Evolutionary conservation across 2,329 filamentous ascomycete species (phyloP).

Genomic region (Pseudonectria foliicola): DNA sequence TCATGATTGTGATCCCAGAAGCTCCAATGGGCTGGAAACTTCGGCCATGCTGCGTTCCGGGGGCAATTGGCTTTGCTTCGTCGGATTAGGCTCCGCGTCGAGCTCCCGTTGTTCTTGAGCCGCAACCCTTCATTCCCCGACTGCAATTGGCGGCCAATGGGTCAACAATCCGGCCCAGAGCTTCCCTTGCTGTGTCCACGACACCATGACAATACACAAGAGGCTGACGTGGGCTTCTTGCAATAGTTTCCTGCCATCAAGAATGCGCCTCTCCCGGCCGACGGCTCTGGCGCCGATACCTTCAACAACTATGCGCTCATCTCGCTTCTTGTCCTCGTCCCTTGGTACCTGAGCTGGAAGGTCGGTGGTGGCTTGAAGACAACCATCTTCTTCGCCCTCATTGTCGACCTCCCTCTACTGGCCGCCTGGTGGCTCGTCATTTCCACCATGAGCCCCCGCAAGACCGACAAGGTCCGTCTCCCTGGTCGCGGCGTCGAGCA

Average conservation of each 20-base stretch:
- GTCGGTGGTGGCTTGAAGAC: constrained; percentile 81
- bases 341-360: constrained; percentile 77
- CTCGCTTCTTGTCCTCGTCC: constrained; percentile 61
- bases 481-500: constrained; percentile 84
- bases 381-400: constrained; percentile 76
- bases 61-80: constrained; percentile 6
- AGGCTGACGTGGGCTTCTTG: background rate
- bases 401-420: constrained; percentile 74
- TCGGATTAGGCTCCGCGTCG: background rate
- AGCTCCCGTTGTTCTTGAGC: no score
- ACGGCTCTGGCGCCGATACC: constrained; percentile 72
- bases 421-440: constrained; percentile 74
- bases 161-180: no score
- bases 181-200: no score
- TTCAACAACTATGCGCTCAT: constrained; percentile 82
- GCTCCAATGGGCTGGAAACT: no score
- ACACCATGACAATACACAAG: no score
- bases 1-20: background rate
- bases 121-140: no score
- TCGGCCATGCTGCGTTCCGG: constrained; percentile 19
- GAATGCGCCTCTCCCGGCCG: constrained; percentile 88
- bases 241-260: constrained; percentile 61
- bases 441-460: constrained; percentile 77
- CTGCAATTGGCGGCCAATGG: no score
- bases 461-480: constrained; percentile 84